A percentile compares a stretch with the other conserved stretches of the same genome.
Conservation (phyloP, 441 rosid genomes). For the Gossypium lobatum region DNA sequence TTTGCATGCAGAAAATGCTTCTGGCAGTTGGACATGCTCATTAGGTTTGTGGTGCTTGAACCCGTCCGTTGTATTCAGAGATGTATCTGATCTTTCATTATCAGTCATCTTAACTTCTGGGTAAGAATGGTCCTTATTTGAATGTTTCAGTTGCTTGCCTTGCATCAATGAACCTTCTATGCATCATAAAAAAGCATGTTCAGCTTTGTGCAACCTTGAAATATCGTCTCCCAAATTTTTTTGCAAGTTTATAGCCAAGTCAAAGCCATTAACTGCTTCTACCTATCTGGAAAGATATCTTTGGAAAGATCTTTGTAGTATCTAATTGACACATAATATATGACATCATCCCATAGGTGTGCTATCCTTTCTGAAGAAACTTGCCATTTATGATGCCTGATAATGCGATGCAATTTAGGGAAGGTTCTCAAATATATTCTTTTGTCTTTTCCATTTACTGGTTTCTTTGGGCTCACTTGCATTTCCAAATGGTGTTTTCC, state of each 20-base stretch:
- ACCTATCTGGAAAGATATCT: background rate
- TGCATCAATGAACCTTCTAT: conserved; percentile 4
- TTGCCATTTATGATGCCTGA: conserved; percentile 1
- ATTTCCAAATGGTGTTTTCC: conserved; percentile 11
- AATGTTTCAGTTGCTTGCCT: background rate
- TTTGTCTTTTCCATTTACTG: conserved; percentile 14
- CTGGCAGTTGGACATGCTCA: conserved; percentile 54
- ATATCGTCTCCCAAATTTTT: conserved; percentile 1
- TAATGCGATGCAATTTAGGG: conserved; percentile 3
- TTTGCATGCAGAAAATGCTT: conserved; percentile 50
- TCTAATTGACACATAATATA: background rate
- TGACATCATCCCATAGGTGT: background rate
- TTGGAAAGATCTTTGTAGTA: background rate
- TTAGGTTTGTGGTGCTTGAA: conserved; percentile 96
- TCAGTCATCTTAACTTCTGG: conserved; percentile 93
- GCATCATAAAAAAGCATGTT: conserved; percentile 2
- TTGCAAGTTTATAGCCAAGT: background rate
- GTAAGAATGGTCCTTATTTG: conserved; percentile 42
- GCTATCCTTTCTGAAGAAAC: background rate
- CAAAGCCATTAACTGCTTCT: background rate
- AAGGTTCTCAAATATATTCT: conserved; percentile 5
- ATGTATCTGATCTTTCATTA: conserved; percentile 79
- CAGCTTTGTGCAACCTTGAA: background rate
- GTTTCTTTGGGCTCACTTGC: conserved; percentile 9
- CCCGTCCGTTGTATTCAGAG: conserved; percentile 91